A percentile compares a stretch with the other conserved stretches of the same genome.
These are phyloP conservation scores for Bacterosira constricta DNA, from an alignment of 108 stramenopile genomes.

Conservation along the genomic window DNA sequence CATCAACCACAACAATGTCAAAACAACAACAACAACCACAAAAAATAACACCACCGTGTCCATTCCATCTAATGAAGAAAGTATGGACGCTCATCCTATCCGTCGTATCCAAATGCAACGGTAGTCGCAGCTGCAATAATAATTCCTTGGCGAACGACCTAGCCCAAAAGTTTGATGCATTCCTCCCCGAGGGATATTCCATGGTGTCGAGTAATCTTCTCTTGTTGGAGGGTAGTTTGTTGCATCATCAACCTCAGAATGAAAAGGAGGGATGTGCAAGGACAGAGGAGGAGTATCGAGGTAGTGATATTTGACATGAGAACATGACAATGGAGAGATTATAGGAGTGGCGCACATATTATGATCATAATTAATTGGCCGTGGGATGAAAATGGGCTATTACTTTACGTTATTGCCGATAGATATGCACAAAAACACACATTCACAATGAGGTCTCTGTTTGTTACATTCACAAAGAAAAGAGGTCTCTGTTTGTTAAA, in stretches of 20 bases:
- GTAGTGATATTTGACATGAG: background rate
- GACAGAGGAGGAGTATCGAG: background rate
- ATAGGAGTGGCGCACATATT: too few relatives aligned
- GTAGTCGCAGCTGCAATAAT: background rate
- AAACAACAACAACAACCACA: too few relatives aligned
- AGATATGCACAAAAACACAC: too few relatives aligned
- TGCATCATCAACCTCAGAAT: background rate
- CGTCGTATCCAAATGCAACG: background rate
- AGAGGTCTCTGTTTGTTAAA: too few relatives aligned
- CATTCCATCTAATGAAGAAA: constrained; percentile 7
- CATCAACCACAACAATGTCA: too few relatives aligned
- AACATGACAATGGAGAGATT: too few relatives aligned
- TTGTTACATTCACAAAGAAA: too few relatives aligned
- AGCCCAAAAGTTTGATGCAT: constrained; percentile 18
- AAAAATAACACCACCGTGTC: background rate
- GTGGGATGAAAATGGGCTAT: too few relatives aligned
- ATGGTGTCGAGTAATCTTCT: constrained; percentile 25
- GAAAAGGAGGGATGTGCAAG: constrained; percentile 22
- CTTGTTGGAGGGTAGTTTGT: background rate
- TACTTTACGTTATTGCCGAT: too few relatives aligned
- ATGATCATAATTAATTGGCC: too few relatives aligned
- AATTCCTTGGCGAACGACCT: constrained; percentile 3
- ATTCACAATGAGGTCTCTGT: too few relatives aligned
- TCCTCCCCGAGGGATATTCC: constrained; percentile 33
- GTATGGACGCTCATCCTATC: constrained; percentile 17